Conservation (phyloP, 306 rosid genomes). For the Dryas alaskensis region DNA sequence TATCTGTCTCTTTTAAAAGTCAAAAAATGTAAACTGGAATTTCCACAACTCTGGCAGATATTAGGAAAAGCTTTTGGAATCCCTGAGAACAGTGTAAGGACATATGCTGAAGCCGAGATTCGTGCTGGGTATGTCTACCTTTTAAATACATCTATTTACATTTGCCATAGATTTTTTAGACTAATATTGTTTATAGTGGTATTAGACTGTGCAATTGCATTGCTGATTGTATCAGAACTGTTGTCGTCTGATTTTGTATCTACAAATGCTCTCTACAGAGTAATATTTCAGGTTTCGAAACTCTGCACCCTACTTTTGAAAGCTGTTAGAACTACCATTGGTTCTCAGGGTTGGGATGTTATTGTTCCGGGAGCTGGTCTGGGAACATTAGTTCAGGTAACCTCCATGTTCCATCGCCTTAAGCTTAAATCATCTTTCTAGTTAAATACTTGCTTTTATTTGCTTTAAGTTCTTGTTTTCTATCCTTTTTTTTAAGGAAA, state of each 20-base stretch:
- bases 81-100: conserved; percentile 81
- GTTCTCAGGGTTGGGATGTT: conserved; percentile 98
- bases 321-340: conserved; percentile 77
- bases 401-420: conserved; percentile 14
- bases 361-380: conserved; percentile 80
- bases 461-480: too few species aligned
- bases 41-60: conserved; percentile 44
- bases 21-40: neutral
- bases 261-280: conserved; percentile 46
- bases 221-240: conserved; percentile 19
- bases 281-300: conserved; percentile 96
- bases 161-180: conserved; percentile 9
- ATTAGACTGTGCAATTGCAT: conserved; percentile 9
- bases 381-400: conserved; percentile 89
- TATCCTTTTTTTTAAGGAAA: too few species aligned
- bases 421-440: neutral
- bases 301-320: conserved; percentile 79
- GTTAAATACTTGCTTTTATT: neutral
- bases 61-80: conserved; percentile 87
- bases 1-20: neutral
- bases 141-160: neutral
- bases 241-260: conserved; percentile 28
- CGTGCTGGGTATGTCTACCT: conserved; percentile 72
- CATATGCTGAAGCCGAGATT: conserved; percentile 94
- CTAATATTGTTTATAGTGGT: conserved; percentile 18